phyloP scores from a whole-genome alignment of 352 stramenopile genomes.

The Hyaloperonospora brassicae region DNA sequence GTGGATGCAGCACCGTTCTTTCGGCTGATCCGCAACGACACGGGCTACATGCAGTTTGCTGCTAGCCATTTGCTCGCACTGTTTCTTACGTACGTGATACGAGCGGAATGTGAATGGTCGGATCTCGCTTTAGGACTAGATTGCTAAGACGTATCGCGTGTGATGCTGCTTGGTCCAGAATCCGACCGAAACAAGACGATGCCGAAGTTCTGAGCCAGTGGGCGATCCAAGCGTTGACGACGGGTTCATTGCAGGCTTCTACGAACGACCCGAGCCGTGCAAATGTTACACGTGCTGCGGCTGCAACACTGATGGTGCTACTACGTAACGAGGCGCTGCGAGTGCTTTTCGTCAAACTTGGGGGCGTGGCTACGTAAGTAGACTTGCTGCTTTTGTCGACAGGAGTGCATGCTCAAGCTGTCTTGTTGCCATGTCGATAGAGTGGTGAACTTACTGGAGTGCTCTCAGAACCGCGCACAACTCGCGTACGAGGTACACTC shows the following conservation, averaged over 20 bases:
- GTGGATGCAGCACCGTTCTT: constrained; percentile 77
- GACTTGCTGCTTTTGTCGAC: not conserved
- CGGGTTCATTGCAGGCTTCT: constrained; percentile 37
- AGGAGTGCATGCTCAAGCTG: constrained; percentile 4
- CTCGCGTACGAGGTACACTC: constrained; percentile 87
- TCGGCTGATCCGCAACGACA: constrained; percentile 78
- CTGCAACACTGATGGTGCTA: constrained; percentile 89
- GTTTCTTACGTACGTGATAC: constrained; percentile 59
- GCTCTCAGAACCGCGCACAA: constrained; percentile 84
- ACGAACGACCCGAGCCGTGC: constrained; percentile 59
- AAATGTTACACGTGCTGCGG: constrained; percentile 76
- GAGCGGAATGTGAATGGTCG: not conserved
- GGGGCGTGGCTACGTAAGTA: constrained; percentile 86
- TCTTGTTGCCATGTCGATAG: constrained; percentile 16
- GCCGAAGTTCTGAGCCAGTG: constrained; percentile 73
- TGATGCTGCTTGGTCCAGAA: constrained; percentile 25
- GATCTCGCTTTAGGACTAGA: not conserved
- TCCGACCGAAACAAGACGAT: constrained; percentile 71
- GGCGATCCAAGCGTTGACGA: constrained; percentile 66
- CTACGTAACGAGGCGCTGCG: constrained; percentile 85
- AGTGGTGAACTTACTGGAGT: constrained; percentile 68
- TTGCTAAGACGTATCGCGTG: not conserved
- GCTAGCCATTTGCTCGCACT: constrained; percentile 73
- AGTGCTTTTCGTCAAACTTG: constrained; percentile 85
- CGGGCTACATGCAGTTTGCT: constrained; percentile 79